Conservation (phyloP, 495 filamentous ascomycete species). For the Lindgomyces ingoldianus region DNA sequence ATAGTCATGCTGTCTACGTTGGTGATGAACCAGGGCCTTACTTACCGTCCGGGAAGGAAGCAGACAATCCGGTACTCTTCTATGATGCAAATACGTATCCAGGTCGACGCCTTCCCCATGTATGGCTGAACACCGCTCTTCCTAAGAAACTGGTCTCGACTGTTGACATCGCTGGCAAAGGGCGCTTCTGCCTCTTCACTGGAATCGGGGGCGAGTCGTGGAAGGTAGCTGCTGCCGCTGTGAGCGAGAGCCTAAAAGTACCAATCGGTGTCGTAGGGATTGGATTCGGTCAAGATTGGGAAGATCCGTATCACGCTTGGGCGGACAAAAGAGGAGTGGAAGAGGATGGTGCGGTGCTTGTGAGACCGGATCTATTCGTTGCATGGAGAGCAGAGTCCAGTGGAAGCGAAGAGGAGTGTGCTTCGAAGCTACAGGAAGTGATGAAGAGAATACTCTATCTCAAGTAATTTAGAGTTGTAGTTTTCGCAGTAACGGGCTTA, state of each 20-base stretch:
- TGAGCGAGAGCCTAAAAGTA: conserved; percentile 43
- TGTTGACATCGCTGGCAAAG: conserved; percentile 56
- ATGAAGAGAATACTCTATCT: too few relatives aligned
- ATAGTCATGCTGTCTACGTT: conserved; percentile 36
- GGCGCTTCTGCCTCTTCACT: conserved; percentile 52
- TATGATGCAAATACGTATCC: conserved; percentile 53
- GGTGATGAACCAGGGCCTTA: conserved; percentile 34
- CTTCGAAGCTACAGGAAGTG: too few relatives aligned
- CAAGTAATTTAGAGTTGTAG: too few relatives aligned
- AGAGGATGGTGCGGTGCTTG: conserved; percentile 56
- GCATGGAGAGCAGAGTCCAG: conserved; percentile 9
- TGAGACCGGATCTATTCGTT: conserved; percentile 31
- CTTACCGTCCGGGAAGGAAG: conserved; percentile 2
- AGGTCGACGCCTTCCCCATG: conserved; percentile 56
- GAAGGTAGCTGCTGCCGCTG: conserved; percentile 49
- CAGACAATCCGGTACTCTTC: conserved; percentile 39
- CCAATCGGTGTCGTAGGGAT: conserved; percentile 50
- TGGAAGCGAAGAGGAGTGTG: background rate
- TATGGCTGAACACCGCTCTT: conserved; percentile 52
- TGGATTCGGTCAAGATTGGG: conserved; percentile 53
- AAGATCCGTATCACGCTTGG: conserved; percentile 59
- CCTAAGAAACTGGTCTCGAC: conserved; percentile 52
- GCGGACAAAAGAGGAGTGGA: conserved; percentile 48
- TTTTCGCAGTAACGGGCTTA: too few relatives aligned
- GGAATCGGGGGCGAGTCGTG: conserved; percentile 55